A percentile compares a stretch with the other conserved stretches of the same genome.
phyloP scores from a whole-genome alignment of 495 filamentous ascomycete genomes.

The Glonium stellatum region DNA sequence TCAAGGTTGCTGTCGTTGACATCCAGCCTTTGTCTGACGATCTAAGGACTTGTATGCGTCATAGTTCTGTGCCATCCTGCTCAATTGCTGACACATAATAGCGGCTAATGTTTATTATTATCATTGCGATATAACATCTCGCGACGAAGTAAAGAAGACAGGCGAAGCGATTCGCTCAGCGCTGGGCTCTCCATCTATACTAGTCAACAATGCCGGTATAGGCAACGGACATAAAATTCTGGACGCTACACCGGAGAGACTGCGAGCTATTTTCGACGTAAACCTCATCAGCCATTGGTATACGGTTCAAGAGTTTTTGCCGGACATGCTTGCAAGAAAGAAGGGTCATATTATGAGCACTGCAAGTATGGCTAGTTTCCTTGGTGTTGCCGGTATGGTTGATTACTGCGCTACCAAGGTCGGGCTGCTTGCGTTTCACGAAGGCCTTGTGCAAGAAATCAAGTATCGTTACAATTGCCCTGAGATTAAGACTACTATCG shows the following conservation, averaged over 20 bases:
- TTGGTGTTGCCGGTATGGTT: slow-evolving; percentile 43
- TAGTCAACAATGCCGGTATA: slow-evolving; percentile 56
- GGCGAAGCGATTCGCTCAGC: slow-evolving; percentile 43
- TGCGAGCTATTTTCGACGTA: slow-evolving; percentile 50
- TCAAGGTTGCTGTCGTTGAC: slow-evolving; percentile 44
- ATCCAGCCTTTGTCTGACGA: slow-evolving; percentile 20
- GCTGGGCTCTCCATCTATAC: slow-evolving; percentile 46
- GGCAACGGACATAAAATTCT: slow-evolving; percentile 44
- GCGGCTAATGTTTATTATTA: slow-evolving; percentile 38
- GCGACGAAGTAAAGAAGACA: slow-evolving; percentile 39
- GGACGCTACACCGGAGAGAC: slow-evolving; percentile 39
- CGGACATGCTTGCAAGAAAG: slow-evolving; percentile 51
- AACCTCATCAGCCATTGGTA: slow-evolving; percentile 56
- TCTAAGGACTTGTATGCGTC: slow-evolving; percentile 7
- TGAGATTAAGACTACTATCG: slow-evolving; percentile 33
- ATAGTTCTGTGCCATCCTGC: background rate
- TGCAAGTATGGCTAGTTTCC: slow-evolving; percentile 51
- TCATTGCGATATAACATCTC: slow-evolving; percentile 49
- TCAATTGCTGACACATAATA: slow-evolving; percentile 9
- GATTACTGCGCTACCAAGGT: slow-evolving; percentile 55
- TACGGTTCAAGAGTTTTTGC: slow-evolving; percentile 54
- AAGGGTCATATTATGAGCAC: slow-evolving; percentile 55
- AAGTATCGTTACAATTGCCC: slow-evolving; percentile 32
- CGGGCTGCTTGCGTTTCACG: slow-evolving; percentile 50
- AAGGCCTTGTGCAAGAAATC: slow-evolving; percentile 35